These are phyloP conservation scores for Bipolaris sorokiniana DNA, from an alignment of 2,329 filamentous ascomycete genomes.

Conservation along the genomic window DNA sequence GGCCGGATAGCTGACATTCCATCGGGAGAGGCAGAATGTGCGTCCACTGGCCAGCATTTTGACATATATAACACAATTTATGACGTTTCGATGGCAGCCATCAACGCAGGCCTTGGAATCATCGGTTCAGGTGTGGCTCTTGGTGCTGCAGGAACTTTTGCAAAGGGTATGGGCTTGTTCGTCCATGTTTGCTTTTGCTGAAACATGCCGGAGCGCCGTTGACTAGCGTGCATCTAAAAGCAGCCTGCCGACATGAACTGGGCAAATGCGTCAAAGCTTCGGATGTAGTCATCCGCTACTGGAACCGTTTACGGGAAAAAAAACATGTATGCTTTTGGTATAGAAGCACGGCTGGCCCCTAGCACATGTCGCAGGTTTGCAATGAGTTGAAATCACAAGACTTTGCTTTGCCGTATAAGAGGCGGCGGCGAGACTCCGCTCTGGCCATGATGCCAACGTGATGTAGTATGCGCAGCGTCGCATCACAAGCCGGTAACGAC, in stretches of 20 bases:
- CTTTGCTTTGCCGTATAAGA: conserved; percentile 13
- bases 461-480: not conserved
- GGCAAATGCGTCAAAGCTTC: not conserved
- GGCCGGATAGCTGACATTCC: not conserved
- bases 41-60: not conserved
- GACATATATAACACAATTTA: conserved; percentile 13
- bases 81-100: conserved; percentile 27
- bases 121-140: conserved; percentile 27
- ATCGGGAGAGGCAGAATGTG: not conserved
- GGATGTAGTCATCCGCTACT: conserved; percentile 6
- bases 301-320: conserved; percentile 1
- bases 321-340: not conserved
- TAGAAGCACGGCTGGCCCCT: not conserved
- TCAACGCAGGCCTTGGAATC: conserved; percentile 19
- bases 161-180: conserved; percentile 18
- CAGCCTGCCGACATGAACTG: not conserved
- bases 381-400: conserved; percentile 6
- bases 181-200: conserved; percentile 7
- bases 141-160: conserved; percentile 28
- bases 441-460: not conserved
- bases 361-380: not conserved
- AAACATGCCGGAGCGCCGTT: conserved; percentile 6
- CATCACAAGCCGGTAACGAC: not conserved
- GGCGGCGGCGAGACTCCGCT: not conserved
- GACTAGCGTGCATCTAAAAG: conserved; percentile 7